phyloP scores from a whole-genome alignment of 2,329 filamentous ascomycete genomes.

The Sphaerulina vaccinii region DNA sequence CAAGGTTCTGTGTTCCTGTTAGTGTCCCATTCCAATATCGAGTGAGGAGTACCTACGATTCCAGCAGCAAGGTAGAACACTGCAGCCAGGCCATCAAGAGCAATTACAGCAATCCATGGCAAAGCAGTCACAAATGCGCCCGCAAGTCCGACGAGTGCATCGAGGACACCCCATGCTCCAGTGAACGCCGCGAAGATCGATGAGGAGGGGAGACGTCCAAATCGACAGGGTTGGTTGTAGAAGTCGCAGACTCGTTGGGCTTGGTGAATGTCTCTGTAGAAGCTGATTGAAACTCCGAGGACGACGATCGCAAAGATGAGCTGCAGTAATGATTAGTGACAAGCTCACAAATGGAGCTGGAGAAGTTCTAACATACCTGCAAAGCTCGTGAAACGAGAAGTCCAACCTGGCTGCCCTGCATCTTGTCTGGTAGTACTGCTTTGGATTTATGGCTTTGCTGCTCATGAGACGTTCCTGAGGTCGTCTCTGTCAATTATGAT shows the following conservation, averaged over 20 bases:
- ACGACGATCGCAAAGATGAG: constrained; percentile 16
- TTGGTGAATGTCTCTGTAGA: not conserved
- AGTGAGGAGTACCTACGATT: constrained; percentile 8
- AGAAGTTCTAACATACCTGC: constrained; percentile 8
- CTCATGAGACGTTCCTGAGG: too few species aligned
- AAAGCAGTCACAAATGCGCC: constrained; percentile 14
- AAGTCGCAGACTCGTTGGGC: constrained; percentile 1
- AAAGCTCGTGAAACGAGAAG: constrained; percentile 11
- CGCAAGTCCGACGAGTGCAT: constrained; percentile 15
- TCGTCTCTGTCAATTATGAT: too few species aligned
- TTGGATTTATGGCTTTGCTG: too few species aligned
- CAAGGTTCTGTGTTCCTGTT: constrained; percentile 6
- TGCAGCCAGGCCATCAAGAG: constrained; percentile 16
- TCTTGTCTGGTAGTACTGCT: too few species aligned
- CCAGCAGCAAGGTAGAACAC: constrained; percentile 23
- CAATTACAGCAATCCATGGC: constrained; percentile 10
- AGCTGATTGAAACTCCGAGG: constrained; percentile 12
- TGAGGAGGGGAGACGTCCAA: constrained; percentile 3
- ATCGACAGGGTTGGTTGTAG: not conserved
- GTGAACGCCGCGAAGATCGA: constrained; percentile 15
- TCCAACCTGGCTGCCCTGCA: not conserved
- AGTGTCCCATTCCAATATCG: not conserved
- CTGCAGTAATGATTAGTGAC: not conserved
- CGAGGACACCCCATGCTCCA: constrained; percentile 20
- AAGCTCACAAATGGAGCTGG: too few species aligned